Evolutionary conservation across 768 basidiomycete species (phyloP), one percentile per base, ranked within the genome.

Genomic region (Cantharellus anzutake): DNA sequence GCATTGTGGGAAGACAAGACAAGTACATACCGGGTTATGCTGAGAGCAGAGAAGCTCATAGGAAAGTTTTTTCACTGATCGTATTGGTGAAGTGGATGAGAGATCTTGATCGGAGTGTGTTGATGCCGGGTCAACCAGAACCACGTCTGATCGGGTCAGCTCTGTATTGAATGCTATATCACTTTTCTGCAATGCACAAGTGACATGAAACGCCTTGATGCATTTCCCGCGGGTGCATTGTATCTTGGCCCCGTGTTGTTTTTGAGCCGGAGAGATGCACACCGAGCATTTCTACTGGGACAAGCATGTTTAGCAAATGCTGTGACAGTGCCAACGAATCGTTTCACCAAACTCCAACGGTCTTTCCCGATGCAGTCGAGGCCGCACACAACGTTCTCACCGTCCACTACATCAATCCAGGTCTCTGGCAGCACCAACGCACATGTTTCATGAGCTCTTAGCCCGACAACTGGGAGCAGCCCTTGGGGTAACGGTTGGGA

Each of bases 181-280:
- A 7, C 35, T 37, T 7, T 55, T 7, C 2, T 72, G 71, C 48
- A 76, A 73, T 0, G 96, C 94, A 69, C 96, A 99, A 2, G 82
- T 84, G 38, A 96, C 84, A 67, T 98, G 94, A 72, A 90, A 96
- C 0, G 93, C 87, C 67, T 86, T 87, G 5, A 86, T 76, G 65
- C 93, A 97, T 71, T 92, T 94, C 51, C 91, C 92, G 70, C 87
- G 89, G 14, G 88, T 87, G 68, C 93, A 97, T 67, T 97, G 93
- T 35, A 96, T 69, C 63, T 73, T 70, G 41, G 68, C 69, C 4
- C 69, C 70, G 40, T 65, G 63, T 39, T 63, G 63, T 16, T 66
- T 65, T 14, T 67, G 60, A 2, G 60, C 64, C 57, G 63, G 60
- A 42, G 82, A 35, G 84, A 84, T 0, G 84, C 86, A 16, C 84